Conservation (phyloP, 2,329 filamentous ascomycete species). For the Penicillium polonicum region DNA sequence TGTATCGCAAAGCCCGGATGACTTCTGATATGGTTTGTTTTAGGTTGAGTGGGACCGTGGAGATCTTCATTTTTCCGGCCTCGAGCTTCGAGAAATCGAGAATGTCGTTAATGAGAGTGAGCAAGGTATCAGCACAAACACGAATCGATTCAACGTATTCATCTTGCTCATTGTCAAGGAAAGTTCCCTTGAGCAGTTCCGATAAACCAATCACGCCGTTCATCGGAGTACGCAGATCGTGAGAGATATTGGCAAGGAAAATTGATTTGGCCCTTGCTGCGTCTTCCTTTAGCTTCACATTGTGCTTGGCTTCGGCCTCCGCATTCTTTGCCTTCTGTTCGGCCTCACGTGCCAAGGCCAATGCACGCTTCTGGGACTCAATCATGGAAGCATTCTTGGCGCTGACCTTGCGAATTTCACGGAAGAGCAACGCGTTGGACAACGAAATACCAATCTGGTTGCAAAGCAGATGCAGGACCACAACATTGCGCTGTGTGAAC, state of each 20-base stretch:
- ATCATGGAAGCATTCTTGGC: slow-evolving; percentile 65
- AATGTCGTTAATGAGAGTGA: slow-evolving; percentile 90
- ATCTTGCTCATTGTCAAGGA: slow-evolving; percentile 57
- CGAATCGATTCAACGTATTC: slow-evolving; percentile 64
- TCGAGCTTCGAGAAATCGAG: slow-evolving; percentile 85
- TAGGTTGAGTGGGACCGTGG: slow-evolving; percentile 78
- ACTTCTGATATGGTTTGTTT: slow-evolving; percentile 66
- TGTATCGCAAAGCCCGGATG: slow-evolving; percentile 62
- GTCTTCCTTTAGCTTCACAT: slow-evolving; percentile 66
- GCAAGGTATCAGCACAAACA: slow-evolving; percentile 68
- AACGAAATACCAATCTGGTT: slow-evolving; percentile 65
- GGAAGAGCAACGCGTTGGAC: slow-evolving; percentile 64
- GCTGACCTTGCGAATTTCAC: slow-evolving; percentile 59
- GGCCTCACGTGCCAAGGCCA: slow-evolving; percentile 60
- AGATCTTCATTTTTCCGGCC: slow-evolving; percentile 82
- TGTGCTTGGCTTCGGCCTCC: slow-evolving; percentile 63
- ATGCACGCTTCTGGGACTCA: slow-evolving; percentile 62
- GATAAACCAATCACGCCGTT: slow-evolving; percentile 87
- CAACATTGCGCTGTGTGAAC: slow-evolving; percentile 60
- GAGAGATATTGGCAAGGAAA: slow-evolving; percentile 91
- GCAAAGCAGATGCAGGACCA: slow-evolving; percentile 56
- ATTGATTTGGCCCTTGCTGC: slow-evolving; percentile 77
- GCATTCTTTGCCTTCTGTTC: slow-evolving; percentile 65
- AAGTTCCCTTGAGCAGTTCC: slow-evolving; percentile 60
- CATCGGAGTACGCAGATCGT: slow-evolving; percentile 86